phyloP scores from a whole-genome alignment of 2,329 filamentous ascomycete genomes.

The Orbilia blumenaviensis region DNA sequence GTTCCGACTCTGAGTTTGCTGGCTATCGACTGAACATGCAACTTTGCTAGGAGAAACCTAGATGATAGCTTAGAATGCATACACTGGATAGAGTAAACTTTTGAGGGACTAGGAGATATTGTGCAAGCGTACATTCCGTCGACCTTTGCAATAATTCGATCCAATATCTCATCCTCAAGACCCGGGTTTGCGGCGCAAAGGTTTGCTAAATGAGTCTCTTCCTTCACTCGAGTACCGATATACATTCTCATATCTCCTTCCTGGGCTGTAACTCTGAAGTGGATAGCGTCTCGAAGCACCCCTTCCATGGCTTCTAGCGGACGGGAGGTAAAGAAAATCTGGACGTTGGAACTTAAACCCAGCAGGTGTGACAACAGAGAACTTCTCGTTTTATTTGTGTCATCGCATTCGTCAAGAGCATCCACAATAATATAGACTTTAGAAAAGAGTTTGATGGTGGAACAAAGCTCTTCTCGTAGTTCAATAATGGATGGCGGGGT shows the following conservation, averaged over 20 bases:
- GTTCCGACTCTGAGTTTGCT: neutral
- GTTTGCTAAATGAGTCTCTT: neutral
- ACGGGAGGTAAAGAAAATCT: neutral
- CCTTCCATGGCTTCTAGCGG: neutral
- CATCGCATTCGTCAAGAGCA: constrained; percentile 35
- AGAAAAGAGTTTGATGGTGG: neutral
- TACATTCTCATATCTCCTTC: constrained; percentile 2
- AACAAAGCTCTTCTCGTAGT: neutral
- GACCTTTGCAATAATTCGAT: neutral
- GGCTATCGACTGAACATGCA: neutral
- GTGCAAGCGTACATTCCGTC: neutral
- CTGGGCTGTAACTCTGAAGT: constrained; percentile 2
- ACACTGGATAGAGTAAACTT: no score
- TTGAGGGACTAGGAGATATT: neutral
- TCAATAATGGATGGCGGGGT: neutral
- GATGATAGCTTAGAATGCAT: neutral
- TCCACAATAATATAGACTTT: constrained; percentile 37
- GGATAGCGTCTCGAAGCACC: neutral
- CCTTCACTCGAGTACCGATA: neutral
- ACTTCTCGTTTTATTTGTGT: neutral
- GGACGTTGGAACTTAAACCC: neutral
- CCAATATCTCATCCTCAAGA: neutral
- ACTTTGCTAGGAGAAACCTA: neutral
- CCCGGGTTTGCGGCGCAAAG: neutral
- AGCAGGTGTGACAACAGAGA: neutral